Evolutionary conservation across 1,284 basidiomycete genomes (phyloP), one percentile per base, ranked within the genome.

Genomic region (Pholiota adiposa): DNA sequence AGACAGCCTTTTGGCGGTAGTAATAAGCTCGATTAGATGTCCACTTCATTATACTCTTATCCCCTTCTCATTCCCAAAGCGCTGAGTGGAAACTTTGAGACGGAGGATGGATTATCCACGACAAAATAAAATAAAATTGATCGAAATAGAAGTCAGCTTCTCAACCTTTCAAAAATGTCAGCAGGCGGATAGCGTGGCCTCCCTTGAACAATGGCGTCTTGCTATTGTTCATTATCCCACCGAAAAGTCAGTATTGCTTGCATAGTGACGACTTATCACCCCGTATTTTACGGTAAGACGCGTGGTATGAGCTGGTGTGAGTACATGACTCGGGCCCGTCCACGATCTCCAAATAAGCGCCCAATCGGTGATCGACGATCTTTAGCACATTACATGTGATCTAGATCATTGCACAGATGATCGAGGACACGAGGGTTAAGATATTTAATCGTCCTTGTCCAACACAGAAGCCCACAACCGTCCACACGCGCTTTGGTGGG

Each of bases 301-400:
- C 21, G 23, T 25, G 25, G 14, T 14, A 11, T 27, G 23, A n/a
- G 23, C 44, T 46, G 44, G 44, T 46, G 44, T n/a, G 23, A 46
- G 25, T 23, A 46, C 4, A 38, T 25, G 23, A 46, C 44, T 27
- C 21, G 23, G 19, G 40, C 40, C 23, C 23, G 1, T 25, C 27
- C 23, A 25, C 21, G 12, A 14, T 25, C n/a, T 14, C 27, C 19
- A 19, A 46, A 53, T 60, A 60, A 23, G 59, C 59, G 59, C 59
- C 54, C 59, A 60, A 60, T 60, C 59, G 59, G 59, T 56, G 59
- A 60, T 60, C 54, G 58, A 60, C 41, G 53, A 51, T 31, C 33
- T 50, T 40, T 12, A 21, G 36, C 54, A 16, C 38, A 50, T 59
- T 46, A 23, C 21, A 16, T 25, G n/a, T 53, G 41, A 58, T 58